Percentiles rank a stretch among this genome's conserved stretches.
These are phyloP conservation scores for Pseudotulostoma volvatum DNA, from an alignment of 495 filamentous ascomycete species.

Conservation along the genomic window DNA sequence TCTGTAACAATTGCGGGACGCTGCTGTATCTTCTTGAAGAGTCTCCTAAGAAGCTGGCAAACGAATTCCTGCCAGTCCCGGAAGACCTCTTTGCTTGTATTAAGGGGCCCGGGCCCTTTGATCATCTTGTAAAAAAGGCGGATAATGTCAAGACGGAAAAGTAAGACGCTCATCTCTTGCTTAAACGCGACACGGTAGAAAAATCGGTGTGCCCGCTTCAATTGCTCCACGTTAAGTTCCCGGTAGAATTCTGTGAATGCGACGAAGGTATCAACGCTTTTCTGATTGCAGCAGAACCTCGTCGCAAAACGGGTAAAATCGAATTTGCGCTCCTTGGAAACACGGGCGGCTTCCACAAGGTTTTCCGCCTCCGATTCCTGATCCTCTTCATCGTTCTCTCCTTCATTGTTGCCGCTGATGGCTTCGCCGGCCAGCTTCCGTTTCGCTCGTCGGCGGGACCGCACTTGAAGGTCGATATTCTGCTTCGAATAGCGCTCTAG, in stretches of 20 bases:
- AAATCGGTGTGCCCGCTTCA: slow-evolving; percentile 89
- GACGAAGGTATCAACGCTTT: slow-evolving; percentile 79
- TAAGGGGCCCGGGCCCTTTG: slow-evolving; percentile 70
- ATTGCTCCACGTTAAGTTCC: slow-evolving; percentile 63
- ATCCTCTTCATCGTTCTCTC: slow-evolving; percentile 32
- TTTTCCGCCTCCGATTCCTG: slow-evolving; percentile 64
- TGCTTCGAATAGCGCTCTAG: slow-evolving; percentile 88
- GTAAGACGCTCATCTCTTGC: slow-evolving; percentile 69
- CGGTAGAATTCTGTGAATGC: slow-evolving; percentile 62
- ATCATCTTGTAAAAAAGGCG: slow-evolving; percentile 80
- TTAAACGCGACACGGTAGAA: slow-evolving; percentile 94
- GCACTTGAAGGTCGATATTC: slow-evolving; percentile 82
- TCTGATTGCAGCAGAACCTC: slow-evolving; percentile 60
- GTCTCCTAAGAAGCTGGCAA: slow-evolving; percentile 58
- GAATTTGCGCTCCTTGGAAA: slow-evolving; percentile 73
- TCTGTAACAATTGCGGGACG: slow-evolving; percentile 73
- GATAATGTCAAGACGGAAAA: slow-evolving; percentile 84
- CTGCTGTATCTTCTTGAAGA: slow-evolving; percentile 65
- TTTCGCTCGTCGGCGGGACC: slow-evolving; percentile 52
- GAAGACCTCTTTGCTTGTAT: slow-evolving; percentile 43
- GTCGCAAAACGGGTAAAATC: slow-evolving; percentile 73
- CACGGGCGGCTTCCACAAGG: slow-evolving; percentile 44
- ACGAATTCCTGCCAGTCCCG: slow-evolving; percentile 88
- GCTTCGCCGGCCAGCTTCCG: slow-evolving; percentile 46
- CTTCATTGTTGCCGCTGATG: slow-evolving; percentile 12